Evolutionary conservation across 352 stramenopile genomes (phyloP).

Genomic region (Globisporangium mamillatum): DNA sequence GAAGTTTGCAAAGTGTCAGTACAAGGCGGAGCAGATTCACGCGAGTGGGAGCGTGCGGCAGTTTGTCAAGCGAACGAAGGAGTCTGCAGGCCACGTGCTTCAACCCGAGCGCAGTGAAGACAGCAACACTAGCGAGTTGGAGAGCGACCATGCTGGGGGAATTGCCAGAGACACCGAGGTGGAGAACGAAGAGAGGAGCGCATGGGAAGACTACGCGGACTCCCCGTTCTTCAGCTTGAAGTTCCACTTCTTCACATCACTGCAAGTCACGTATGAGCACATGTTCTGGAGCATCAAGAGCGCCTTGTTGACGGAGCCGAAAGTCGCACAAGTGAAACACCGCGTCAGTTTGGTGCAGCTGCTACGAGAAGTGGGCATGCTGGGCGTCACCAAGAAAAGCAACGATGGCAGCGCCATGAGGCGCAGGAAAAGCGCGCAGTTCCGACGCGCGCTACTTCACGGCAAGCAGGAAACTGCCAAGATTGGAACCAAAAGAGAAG

Average conservation of each 20-base stretch:
- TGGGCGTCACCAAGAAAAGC: constrained; percentile 38
- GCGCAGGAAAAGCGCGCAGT: constrained; percentile 14
- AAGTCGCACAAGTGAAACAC: constrained; percentile 60
- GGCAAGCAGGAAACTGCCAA: neutral
- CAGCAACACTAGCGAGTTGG: neutral
- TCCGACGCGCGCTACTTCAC: neutral
- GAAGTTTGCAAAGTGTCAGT: constrained; percentile 68
- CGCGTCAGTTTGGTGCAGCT: constrained; percentile 56
- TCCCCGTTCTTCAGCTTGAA: constrained; percentile 62
- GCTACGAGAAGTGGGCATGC: constrained; percentile 60
- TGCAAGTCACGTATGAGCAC: constrained; percentile 69
- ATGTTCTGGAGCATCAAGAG: constrained; percentile 71
- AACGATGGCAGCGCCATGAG: constrained; percentile 16
- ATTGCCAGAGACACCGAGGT: neutral
- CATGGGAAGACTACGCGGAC: constrained; percentile 65
- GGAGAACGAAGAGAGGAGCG: constrained; percentile 10
- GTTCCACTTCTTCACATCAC: constrained; percentile 73
- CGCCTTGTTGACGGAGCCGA: constrained; percentile 57
- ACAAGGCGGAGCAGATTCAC: constrained; percentile 52
- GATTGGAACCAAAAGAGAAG: neutral
- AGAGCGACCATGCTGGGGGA: neutral
- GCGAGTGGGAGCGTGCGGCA: constrained; percentile 50
- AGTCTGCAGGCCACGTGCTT: constrained; percentile 20
- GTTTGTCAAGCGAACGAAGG: constrained; percentile 36
- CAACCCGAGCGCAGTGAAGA: neutral